Evolutionary conservation across 306 rosid genomes (phyloP).

Genomic region (Ochetophila trinervis): DNA sequence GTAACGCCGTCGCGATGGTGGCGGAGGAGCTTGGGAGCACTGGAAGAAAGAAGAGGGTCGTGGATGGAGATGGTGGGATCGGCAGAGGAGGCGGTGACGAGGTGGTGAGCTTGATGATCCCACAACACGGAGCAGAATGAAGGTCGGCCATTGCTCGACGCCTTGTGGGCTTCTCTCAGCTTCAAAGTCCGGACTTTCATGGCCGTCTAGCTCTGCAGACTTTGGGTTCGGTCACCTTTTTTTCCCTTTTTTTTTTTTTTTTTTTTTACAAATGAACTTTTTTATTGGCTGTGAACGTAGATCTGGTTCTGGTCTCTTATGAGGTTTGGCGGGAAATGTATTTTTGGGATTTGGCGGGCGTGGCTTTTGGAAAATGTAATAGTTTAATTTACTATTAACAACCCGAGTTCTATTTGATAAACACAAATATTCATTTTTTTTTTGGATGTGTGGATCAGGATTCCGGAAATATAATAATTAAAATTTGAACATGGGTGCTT

Average conservation of each 20-base stretch:
- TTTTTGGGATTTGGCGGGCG: slow-evolving; percentile 39
- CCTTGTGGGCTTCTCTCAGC: slow-evolving; percentile 81
- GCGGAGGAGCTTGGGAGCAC: slow-evolving; percentile 65
- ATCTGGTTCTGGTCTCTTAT: not conserved
- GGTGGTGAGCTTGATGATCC: slow-evolving; percentile 73
- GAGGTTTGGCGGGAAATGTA: slow-evolving; percentile 40
- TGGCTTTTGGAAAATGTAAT: too few species aligned
- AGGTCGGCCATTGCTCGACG: slow-evolving; percentile 37
- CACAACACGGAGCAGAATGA: slow-evolving; percentile 84
- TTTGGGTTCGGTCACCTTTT: not conserved
- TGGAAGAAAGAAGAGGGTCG: slow-evolving; percentile 61
- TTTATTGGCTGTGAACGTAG: not conserved
- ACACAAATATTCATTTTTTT: too few species aligned
- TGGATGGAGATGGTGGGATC: slow-evolving; percentile 66
- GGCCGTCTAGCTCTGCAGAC: slow-evolving; percentile 5
- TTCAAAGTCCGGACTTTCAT: slow-evolving; percentile 86
- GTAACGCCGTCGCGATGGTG: slow-evolving; percentile 95
- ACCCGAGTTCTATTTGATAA: too few species aligned
- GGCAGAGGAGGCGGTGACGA: slow-evolving; percentile 73
- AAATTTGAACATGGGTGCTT: too few species aligned
- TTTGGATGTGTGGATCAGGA: too few species aligned
- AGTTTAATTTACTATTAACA: too few species aligned
- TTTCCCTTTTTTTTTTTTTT: too few species aligned
- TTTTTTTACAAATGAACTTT: not conserved
- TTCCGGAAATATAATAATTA: too few species aligned